These are phyloP conservation scores for Thermothielavioides terrestris DNA, from an alignment of 495 filamentous ascomycete species.

Conservation along the genomic window DNA sequence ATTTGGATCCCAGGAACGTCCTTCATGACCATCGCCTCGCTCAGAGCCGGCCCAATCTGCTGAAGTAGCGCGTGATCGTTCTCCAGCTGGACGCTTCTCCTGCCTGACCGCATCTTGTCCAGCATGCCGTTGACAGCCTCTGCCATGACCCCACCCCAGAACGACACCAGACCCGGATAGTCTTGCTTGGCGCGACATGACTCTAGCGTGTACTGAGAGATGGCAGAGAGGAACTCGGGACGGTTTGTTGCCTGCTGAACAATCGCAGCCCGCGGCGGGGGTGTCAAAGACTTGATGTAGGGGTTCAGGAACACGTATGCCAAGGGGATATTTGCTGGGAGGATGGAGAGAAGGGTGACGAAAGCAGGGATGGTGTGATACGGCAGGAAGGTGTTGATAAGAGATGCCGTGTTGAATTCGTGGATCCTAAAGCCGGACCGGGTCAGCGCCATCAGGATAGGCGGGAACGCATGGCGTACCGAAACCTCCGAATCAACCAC, in stretches of 20 bases:
- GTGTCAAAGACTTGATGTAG: constrained; percentile 64
- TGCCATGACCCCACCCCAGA: constrained; percentile 78
- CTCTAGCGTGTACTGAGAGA: constrained; percentile 68
- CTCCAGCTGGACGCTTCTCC: constrained; percentile 54
- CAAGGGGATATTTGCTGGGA: constrained; percentile 61
- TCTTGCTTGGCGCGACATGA: constrained; percentile 58
- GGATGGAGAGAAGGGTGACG: constrained; percentile 67
- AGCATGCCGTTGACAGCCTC: constrained; percentile 75
- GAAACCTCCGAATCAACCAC: constrained; percentile 86
- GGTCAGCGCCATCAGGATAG: constrained; percentile 25
- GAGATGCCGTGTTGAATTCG: constrained; percentile 71
- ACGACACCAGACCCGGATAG: constrained; percentile 66
- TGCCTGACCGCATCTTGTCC: constrained; percentile 62
- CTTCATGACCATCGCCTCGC: constrained; percentile 63
- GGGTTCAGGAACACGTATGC: constrained; percentile 79
- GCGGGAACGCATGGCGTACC: constrained; percentile 43
- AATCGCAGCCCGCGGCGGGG: constrained; percentile 68
- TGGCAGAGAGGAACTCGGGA: constrained; percentile 53
- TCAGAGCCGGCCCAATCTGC: constrained; percentile 63
- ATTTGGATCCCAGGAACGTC: constrained; percentile 66
- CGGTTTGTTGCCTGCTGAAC: constrained; percentile 72
- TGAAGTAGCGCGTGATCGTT: constrained; percentile 73
- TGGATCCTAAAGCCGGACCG: constrained; percentile 64
- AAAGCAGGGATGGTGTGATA: constrained; percentile 81
- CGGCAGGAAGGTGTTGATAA: constrained; percentile 84